Evolutionary conservation across 345 rosid species (phyloP), one percentile per base, ranked within the genome.

Genomic region (Xanthoceras sorbifolium): DNA sequence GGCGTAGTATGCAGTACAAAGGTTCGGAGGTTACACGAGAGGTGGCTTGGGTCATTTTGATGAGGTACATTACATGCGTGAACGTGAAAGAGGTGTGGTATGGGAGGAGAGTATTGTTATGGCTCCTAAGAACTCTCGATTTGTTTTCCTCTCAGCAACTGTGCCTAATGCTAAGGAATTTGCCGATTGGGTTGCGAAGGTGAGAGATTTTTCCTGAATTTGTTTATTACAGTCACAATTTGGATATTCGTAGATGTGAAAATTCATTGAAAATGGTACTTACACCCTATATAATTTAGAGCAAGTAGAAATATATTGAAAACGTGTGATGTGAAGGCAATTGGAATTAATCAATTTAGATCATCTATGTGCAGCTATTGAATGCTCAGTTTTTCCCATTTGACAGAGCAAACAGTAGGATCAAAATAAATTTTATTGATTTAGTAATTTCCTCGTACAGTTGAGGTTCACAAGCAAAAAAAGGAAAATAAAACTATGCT

Each of bases 111-210:
- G 98, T 86, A 96, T 96, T 81, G 98, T 96, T 36, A 96, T 96
- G 99, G 98, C 99, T 69, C 98, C 99, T 0, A 93, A 90, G 84
- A 93, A 91, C 78, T 88, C 97, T 46, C 87, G 95, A 29, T 93
- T 96, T 75, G 99, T 96, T 40, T 96, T 96, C 85, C 93, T 96
- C 7, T 96, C 99, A 31, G 99, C 99, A 22, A 96, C 99, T 59
- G 98, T 96, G 54, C 98, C 99, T 66, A 96, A 96, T 85, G 99
- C 99, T 20, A 96, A 92, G 83, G 99, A 96, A 73, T 96, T 96
- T 91, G 97, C 99, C 68, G 98, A 93, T 80, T 96, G 99, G 99
- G 97, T 96, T 78, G 98, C 99, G 29, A 96, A 93, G 98, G 99
- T 94, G 32, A 79, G 62, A 57, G 2, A 6, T 71, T 70, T 46